Evolutionary conservation across 2,329 filamentous ascomycete genomes (phyloP), one percentile per base, ranked within the genome.

Genomic region (Diaporthe sp.): DNA sequence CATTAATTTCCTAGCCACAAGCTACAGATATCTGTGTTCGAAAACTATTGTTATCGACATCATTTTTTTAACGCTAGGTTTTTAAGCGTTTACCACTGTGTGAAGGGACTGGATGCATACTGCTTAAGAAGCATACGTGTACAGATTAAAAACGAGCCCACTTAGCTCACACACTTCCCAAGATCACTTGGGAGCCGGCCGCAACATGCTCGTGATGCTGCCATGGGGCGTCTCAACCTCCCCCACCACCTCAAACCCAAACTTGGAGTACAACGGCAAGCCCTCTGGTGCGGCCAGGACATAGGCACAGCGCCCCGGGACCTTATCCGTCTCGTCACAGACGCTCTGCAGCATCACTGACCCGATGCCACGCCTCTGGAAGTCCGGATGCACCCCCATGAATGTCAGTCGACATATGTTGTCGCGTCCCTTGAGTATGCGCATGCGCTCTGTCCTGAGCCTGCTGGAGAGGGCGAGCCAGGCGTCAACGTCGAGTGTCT

Each of bases 341-440:
- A 65, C 10, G 4, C 39, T 22, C 42, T 46, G 39, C 22, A 65
- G 42, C 60, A 65, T 65, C 25, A 34, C 22, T 5, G 25, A 46
- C 17, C 39, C 60, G 25, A 46, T 65, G 8, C 39, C n/a, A 22
- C 17, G 15, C 42, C 39, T 49, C 39, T 46, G 39, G 25, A n/a
- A 65, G 60, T 46, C 60, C 10, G 60, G 15, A 22, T 46, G 42
- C 4, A 65, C 39, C 5, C 17, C 60, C 25, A 65, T 65, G 13
- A 46, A 65, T 13, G 60, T 65, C 25, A 65, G 60, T 9, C 60
- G 60, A 31, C 60, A 65, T 65, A 65, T 46, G 15, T 46, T 65
- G 42, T 46, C 39, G 25, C 42, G 60, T 22, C 25, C 39, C 42
- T 12, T 34, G 15, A 65, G 39, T 34, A 49, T 46, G 25, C 60